These are phyloP conservation scores for Gryganskiella cystojenkinii DNA, from an alignment of 192 early-diverging fungal genomes.

Conservation along the genomic window DNA sequence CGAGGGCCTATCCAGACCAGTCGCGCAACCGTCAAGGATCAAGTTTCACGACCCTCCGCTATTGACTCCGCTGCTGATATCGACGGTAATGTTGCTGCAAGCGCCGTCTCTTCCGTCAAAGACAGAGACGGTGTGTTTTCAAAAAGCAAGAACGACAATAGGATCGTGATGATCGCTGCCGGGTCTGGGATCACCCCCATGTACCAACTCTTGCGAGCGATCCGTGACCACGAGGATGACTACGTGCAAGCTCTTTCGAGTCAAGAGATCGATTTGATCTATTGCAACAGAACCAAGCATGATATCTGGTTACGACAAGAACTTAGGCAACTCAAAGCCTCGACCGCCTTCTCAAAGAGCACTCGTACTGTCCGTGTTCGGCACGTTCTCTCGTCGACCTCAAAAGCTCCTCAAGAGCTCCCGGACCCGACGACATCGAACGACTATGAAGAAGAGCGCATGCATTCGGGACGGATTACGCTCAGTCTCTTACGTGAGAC, in stretches of 20 bases:
- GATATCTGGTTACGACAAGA: conserved; percentile 49
- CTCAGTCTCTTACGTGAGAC: conserved; percentile 7
- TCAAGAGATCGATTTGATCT: conserved; percentile 28
- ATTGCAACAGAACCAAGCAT: conserved; percentile 27
- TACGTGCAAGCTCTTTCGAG: not conserved
- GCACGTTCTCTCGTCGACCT: conserved; percentile 21
- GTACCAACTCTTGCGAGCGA: conserved; percentile 29
- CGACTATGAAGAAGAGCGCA: not conserved
- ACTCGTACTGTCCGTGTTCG: conserved; percentile 30
- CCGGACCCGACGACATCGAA: not conserved
- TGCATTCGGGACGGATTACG: conserved; percentile 25
- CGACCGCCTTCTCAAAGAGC: too few relatives aligned
- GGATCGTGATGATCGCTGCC: conserved; percentile 43
- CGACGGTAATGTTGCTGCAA: too few relatives aligned
- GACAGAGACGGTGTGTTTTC: too few relatives aligned
- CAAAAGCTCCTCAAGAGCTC: not conserved
- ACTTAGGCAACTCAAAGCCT: not conserved
- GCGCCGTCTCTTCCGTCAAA: too few relatives aligned
- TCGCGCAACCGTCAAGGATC: not conserved
- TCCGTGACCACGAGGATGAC: conserved; percentile 7
- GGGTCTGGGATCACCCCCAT: conserved; percentile 49
- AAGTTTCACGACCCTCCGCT: too few relatives aligned
- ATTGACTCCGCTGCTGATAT: too few relatives aligned
- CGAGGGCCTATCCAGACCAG: conserved; percentile 36
- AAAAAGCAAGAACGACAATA: not conserved